These are phyloP conservation scores for Circinella umbellata DNA, from an alignment of 371 early-diverging fungal species.

Conservation along the genomic window DNA sequence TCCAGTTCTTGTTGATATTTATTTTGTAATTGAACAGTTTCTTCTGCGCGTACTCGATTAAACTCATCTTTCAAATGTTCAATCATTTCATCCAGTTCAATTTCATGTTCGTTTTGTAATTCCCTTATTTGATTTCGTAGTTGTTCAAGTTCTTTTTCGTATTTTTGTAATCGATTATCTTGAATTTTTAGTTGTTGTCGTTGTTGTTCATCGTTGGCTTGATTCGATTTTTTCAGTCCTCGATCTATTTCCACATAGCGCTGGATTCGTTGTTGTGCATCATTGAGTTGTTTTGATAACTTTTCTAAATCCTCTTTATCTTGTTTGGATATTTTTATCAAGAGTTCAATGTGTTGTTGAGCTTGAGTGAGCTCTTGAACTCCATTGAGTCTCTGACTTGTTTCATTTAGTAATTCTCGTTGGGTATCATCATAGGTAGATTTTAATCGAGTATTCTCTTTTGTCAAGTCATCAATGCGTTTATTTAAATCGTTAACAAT, in stretches of 20 bases:
- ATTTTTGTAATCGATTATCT: neutral
- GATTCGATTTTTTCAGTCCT: neutral
- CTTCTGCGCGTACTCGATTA: too few species aligned
- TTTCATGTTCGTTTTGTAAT: too few species aligned
- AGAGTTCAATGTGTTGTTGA: neutral
- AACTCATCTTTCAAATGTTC: too few species aligned
- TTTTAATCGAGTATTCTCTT: conserved; percentile 1
- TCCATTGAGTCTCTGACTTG: neutral
- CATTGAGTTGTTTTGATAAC: neutral
- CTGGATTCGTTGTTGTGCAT: conserved; percentile 2
- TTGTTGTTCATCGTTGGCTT: neutral
- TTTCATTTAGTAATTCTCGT: neutral
- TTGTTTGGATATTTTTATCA: neutral
- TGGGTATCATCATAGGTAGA: neutral
- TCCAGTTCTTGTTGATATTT: too few species aligned
- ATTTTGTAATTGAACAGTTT: too few species aligned
- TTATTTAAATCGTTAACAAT: neutral
- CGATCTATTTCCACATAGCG: neutral
- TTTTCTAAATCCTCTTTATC: neutral
- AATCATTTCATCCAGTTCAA: too few species aligned
- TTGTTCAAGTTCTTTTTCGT: neutral
- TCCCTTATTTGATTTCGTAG: neutral
- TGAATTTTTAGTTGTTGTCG: neutral
- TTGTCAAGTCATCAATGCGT: neutral
- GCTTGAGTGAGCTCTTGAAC: neutral